phyloP scores from a whole-genome alignment of 2,329 filamentous ascomycete species.

The Zymoseptoria passerinii region DNA sequence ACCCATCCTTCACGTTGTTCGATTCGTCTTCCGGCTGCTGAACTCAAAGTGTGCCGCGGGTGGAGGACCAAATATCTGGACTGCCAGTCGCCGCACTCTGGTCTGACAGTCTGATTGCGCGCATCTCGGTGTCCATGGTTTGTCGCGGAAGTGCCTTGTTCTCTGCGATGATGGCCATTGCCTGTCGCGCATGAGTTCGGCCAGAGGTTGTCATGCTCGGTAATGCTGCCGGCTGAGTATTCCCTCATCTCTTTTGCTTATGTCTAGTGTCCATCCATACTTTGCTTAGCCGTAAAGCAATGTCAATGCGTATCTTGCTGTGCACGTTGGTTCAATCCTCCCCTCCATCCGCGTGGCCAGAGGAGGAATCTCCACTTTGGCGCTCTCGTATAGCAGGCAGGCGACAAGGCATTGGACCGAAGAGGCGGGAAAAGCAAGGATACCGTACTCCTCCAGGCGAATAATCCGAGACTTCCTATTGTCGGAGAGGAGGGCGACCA shows the following conservation, averaged over 20 bases:
- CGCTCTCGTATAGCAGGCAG: no score
- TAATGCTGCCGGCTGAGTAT: slow-evolving; percentile 15
- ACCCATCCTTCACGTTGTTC: slow-evolving; percentile 25
- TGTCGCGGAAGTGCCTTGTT: not conserved
- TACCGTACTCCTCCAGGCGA: no score
- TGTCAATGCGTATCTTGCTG: no score
- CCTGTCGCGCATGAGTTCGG: not conserved
- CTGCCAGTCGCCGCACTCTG: slow-evolving; percentile 46
- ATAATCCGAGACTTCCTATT: no score
- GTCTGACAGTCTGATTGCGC: slow-evolving; percentile 49
- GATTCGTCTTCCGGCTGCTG: slow-evolving; percentile 29
- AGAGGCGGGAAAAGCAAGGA: no score
- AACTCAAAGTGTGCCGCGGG: slow-evolving; percentile 36
- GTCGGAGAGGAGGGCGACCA: no score
- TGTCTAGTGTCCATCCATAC: no score
- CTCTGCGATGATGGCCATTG: not conserved
- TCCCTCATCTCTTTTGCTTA: not conserved
- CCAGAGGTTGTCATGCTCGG: slow-evolving; percentile 12
- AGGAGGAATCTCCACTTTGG: no score
- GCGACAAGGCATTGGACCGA: no score
- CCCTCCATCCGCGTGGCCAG: no score
- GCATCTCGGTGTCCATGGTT: slow-evolving; percentile 49
- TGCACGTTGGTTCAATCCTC: no score
- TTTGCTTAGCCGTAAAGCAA: no score
- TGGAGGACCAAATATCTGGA: slow-evolving; percentile 57